Conservation (phyloP, 805 yeast genomes). For the Starmerella davenportii region DNA sequence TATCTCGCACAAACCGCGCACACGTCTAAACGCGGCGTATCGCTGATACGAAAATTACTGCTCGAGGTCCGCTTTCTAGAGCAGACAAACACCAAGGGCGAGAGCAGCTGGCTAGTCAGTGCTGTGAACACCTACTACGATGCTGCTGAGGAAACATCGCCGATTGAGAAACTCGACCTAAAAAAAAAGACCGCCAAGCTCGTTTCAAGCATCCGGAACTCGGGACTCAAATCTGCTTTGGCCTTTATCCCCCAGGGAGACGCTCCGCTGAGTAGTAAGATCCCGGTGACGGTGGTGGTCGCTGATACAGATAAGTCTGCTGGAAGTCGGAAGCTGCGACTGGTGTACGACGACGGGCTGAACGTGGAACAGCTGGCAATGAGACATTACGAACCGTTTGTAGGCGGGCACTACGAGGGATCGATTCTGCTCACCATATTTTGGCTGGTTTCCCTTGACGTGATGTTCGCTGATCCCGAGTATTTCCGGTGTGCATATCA, state of each 20-base stretch:
- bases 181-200: conserved; percentile 16
- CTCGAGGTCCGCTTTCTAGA: conserved; percentile 15
- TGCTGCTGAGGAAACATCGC: conserved; percentile 13
- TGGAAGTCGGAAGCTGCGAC: conserved; percentile 3
- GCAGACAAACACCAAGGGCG: conserved; percentile 12
- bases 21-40: conserved; percentile 12
- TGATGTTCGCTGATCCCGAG: conserved; percentile 19
- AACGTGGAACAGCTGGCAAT: conserved; percentile 24
- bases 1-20: conserved; percentile 11
- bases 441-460: conserved; percentile 20
- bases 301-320: conserved; percentile 1
- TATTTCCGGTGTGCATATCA: conserved; percentile 23
- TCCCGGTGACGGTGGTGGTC: conserved; percentile 5
- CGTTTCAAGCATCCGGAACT: conserved; percentile 8
- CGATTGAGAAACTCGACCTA: conserved; percentile 15
- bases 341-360: conserved; percentile 9
- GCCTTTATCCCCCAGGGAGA: conserved; percentile 1
- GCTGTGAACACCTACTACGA: conserved; percentile 19
- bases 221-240: conserved; percentile 13
- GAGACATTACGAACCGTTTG: conserved; percentile 20
- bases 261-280: too few species aligned
- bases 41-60: conserved; percentile 16
- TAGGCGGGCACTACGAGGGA: conserved; percentile 24
- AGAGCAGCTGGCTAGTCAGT: conserved; percentile 14
- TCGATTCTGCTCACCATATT: conserved; percentile 20